Percentiles rank a stretch among this genome's conserved stretches.
These are phyloP conservation scores for Salvia rosmarinus DNA, from an alignment of 257 asterid genomes.

Conservation along the genomic window DNA sequence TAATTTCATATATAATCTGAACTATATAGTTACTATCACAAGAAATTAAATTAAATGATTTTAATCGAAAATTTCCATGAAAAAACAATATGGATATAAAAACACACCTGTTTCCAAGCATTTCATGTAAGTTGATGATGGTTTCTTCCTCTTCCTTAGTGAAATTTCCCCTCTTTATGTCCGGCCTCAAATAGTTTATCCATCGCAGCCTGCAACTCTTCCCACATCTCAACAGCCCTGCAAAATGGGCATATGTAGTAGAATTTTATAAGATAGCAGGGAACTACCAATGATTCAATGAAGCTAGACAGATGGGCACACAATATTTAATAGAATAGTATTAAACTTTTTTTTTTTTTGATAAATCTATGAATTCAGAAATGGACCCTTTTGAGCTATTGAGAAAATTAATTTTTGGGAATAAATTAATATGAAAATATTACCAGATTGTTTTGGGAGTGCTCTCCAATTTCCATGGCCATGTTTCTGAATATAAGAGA, in stretches of 20 bases:
- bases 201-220: conserved; percentile 72
- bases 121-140: conserved; percentile 56
- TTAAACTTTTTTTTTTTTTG: neutral
- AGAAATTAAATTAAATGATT: neutral
- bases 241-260: too few relatives aligned
- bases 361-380: neutral
- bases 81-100: neutral
- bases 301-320: too few relatives aligned
- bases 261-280: too few relatives aligned
- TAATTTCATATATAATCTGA: neutral
- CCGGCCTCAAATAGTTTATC: conserved; percentile 64
- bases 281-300: too few relatives aligned
- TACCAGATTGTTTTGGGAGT: conserved; percentile 70
- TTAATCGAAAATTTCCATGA: neutral
- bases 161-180: conserved; percentile 70
- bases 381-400: too few relatives aligned
- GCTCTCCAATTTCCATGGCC: conserved; percentile 78
- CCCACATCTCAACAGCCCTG: conserved; percentile 69
- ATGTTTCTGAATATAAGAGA: conserved; percentile 50
- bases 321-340: too few relatives aligned
- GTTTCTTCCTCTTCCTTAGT: conserved; percentile 56
- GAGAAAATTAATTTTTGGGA: neutral
- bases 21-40: neutral
- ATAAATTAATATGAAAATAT: neutral
- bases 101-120: conserved; percentile 65